phyloP scores from a whole-genome alignment of 2,329 filamentous ascomycete species.

The Calycina herbarum region DNA sequence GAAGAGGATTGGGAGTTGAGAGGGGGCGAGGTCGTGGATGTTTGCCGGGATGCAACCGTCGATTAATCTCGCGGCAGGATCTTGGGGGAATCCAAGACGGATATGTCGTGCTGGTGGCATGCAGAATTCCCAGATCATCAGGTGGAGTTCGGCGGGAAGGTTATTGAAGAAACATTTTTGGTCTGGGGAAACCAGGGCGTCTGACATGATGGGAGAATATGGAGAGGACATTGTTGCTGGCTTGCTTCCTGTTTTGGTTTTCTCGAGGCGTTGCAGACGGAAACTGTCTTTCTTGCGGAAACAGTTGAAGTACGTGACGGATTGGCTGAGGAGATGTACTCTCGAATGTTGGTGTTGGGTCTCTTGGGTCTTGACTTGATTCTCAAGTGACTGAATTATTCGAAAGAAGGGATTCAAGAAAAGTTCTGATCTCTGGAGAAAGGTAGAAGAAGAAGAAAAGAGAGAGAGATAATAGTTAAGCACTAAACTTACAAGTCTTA shows the following conservation, averaged over 20 bases:
- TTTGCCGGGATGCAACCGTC: background rate
- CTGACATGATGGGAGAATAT: background rate
- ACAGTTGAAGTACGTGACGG: no score
- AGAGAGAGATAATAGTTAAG: background rate
- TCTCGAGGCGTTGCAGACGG: no score
- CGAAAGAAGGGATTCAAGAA: background rate
- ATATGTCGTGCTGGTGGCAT: background rate
- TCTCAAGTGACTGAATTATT: background rate
- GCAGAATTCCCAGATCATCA: background rate
- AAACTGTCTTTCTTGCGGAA: no score
- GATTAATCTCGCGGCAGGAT: background rate
- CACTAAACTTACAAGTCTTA: no score
- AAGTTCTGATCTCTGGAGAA: background rate
- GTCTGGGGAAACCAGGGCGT: background rate
- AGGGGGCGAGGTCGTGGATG: background rate
- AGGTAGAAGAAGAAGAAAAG: background rate
- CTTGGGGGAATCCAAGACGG: background rate
- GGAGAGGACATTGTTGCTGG: background rate
- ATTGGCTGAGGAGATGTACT: background rate
- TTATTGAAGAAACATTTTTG: background rate
- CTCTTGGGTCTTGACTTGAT: background rate
- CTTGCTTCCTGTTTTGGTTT: background rate
- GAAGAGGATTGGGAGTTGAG: background rate
- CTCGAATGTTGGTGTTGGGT: background rate
- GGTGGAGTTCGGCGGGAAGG: background rate